A percentile compares a stretch with the other conserved stretches of the same genome.
Evolutionary conservation across 805 yeast species (phyloP).

Genomic region (Candida ulmi): DNA sequence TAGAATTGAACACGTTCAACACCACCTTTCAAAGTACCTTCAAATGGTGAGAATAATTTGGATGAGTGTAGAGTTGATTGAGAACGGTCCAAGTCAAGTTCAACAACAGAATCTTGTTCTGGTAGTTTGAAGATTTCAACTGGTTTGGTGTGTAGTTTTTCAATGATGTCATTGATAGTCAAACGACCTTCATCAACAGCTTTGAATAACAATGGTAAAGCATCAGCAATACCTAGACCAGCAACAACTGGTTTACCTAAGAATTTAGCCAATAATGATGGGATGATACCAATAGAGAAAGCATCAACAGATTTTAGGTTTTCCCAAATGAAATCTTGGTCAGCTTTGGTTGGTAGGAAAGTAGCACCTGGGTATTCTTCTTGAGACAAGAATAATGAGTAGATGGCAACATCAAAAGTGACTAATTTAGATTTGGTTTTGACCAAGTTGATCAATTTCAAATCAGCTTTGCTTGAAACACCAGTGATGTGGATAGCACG

Average conservation of each 20-base stretch:
- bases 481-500: constrained; percentile 86
- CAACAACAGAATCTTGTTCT: constrained; percentile 73
- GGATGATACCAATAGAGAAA: constrained; percentile 79
- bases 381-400: constrained; percentile 69
- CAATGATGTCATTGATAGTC: constrained; percentile 64
- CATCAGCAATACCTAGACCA: constrained; percentile 76
- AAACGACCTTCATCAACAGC: constrained; percentile 74
- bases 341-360: constrained; percentile 75
- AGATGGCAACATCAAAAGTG: constrained; percentile 85
- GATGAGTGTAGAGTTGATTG: constrained; percentile 35
- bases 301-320: constrained; percentile 71
- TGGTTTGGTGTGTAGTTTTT: constrained; percentile 77
- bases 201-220: constrained; percentile 72
- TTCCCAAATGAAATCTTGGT: constrained; percentile 79
- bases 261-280: constrained; percentile 64
- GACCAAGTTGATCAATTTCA: constrained; percentile 78
- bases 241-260: constrained; percentile 55
- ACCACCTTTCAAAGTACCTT: constrained; percentile 62
- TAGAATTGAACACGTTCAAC: constrained; percentile 83
- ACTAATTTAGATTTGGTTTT: constrained; percentile 77
- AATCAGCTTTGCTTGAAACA: constrained; percentile 74
- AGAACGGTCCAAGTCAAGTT: constrained; percentile 74
- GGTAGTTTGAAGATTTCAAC: constrained; percentile 76
- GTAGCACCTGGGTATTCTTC: constrained; percentile 65
- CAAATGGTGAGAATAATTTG: constrained; percentile 51